phyloP scores from a whole-genome alignment of 2,329 filamentous ascomycete genomes.

The Penicillium griseofulvum region DNA sequence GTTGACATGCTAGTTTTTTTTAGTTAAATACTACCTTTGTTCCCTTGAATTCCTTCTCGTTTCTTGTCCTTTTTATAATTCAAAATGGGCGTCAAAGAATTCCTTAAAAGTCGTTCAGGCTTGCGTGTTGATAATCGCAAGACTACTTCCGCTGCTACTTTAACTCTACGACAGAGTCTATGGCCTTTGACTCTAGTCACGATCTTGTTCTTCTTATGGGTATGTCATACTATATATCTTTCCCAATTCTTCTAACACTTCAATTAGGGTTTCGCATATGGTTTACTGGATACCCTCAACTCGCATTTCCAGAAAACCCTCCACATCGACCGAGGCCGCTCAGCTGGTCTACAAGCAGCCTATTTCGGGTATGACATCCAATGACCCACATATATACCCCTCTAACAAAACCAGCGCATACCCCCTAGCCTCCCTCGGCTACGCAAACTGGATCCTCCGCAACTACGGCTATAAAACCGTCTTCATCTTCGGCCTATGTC shows the following conservation, averaged over 20 bases:
- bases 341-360: constrained; percentile 61
- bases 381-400: neutral
- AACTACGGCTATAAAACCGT: constrained; percentile 76
- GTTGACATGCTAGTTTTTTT: neutral
- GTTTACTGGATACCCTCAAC: constrained; percentile 51
- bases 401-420: constrained; percentile 43
- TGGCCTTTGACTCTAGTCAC: constrained; percentile 48
- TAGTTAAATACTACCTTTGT: neutral
- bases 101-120: constrained; percentile 33
- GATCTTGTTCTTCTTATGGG: constrained; percentile 55
- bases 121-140: constrained; percentile 35
- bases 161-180: constrained; percentile 46
- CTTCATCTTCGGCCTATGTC: constrained; percentile 69
- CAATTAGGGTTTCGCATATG: constrained; percentile 47
- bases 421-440: constrained; percentile 53
- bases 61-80: neutral
- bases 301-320: constrained; percentile 59
- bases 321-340: constrained; percentile 55
- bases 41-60: neutral
- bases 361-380: constrained; percentile 57
- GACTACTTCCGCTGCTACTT: constrained; percentile 42
- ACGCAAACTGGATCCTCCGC: constrained; percentile 62
- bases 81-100: constrained; percentile 29
- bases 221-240: constrained; percentile 11
- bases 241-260: neutral